Evolutionary conservation across 139 green algal species (phyloP).

Genomic region (Chlorella sp.): DNA sequence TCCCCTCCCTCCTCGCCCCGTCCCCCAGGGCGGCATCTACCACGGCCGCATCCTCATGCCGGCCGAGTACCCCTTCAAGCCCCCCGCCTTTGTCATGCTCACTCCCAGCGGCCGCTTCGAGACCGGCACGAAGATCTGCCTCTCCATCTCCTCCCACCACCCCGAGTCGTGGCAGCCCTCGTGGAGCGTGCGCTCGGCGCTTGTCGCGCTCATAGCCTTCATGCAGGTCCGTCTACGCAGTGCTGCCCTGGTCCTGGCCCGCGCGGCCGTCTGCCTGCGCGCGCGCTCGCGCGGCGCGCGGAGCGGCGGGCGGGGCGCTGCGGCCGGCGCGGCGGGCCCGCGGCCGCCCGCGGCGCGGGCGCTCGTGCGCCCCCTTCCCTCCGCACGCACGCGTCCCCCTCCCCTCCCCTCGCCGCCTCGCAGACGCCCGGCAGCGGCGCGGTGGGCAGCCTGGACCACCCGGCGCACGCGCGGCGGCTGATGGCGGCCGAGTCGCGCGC

Average conservation of each 20-base stretch:
- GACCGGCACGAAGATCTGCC: conserved; percentile 85
- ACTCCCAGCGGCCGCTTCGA: conserved; percentile 94
- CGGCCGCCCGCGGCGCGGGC: too few relatives aligned
- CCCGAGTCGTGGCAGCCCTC: conserved; percentile 97
- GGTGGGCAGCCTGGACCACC: conserved; percentile 87
- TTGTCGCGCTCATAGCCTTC: conserved; percentile 94
- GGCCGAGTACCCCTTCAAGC: conserved; percentile 98
- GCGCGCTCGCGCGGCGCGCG: too few relatives aligned
- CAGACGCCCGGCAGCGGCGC: conserved; percentile 88
- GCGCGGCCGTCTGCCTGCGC: too few relatives aligned
- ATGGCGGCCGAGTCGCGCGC: conserved; percentile 69
- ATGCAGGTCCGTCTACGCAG: conserved; percentile 74
- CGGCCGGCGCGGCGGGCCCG: too few relatives aligned
- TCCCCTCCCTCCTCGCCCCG: not conserved
- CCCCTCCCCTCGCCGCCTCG: too few relatives aligned
- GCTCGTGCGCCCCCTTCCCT: too few relatives aligned
- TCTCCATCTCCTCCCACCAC: conserved; percentile 96
- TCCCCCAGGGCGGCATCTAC: conserved; percentile 93
- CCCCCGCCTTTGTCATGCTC: conserved; percentile 94
- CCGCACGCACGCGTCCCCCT: too few relatives aligned
- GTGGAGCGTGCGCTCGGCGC: conserved; percentile 93
- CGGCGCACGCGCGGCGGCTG: conserved; percentile 71
- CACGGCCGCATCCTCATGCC: conserved; percentile 97
- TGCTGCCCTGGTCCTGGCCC: too few relatives aligned
- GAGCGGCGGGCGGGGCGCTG: too few relatives aligned